Evolutionary conservation across 352 stramenopile genomes (phyloP).

Genomic region (Lagenidium sp.): DNA sequence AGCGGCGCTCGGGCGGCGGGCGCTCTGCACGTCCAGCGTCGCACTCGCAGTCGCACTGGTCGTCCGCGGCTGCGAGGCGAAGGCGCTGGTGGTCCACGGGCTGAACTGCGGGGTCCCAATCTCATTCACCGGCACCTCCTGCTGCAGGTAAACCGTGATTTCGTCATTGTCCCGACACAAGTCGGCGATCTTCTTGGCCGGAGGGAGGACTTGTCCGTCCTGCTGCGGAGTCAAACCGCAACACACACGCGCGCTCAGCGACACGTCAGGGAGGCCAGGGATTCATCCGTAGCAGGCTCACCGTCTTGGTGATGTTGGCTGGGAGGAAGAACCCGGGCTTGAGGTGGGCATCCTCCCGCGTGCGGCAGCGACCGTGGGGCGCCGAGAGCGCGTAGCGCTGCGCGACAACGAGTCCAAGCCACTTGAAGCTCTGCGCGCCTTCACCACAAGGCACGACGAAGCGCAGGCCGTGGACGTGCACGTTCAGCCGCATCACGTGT

Average conservation of each 20-base stretch:
- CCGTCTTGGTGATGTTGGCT: conserved; percentile 31
- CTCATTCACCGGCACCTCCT: conserved; percentile 76
- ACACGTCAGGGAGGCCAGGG: too few species aligned
- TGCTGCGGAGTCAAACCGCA: conserved; percentile 8
- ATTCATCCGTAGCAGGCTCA: too few species aligned
- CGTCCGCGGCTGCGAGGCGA: conserved; percentile 21
- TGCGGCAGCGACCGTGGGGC: conserved; percentile 62
- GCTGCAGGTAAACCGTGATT: conserved; percentile 56
- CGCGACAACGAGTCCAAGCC: conserved; percentile 70
- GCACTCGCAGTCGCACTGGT: not conserved
- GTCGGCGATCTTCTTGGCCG: conserved; percentile 45
- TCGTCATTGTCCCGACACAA: conserved; percentile 67
- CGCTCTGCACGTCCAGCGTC: not conserved
- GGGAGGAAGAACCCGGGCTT: conserved; percentile 80
- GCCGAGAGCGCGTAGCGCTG: conserved; percentile 64
- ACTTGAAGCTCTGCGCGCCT: conserved; percentile 68
- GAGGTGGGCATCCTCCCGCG: conserved; percentile 60
- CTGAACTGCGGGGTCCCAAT: conserved; percentile 65
- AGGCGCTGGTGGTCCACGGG: conserved; percentile 50
- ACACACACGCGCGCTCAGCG: too few species aligned
- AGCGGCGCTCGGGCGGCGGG: not conserved
- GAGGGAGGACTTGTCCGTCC: conserved; percentile 31
- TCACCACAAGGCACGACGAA: conserved; percentile 75
- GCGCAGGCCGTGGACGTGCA: conserved; percentile 59
- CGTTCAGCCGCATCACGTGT: conserved; percentile 45